Conservation (phyloP, 345 rosid species). For the Populus euphratica region DNA sequence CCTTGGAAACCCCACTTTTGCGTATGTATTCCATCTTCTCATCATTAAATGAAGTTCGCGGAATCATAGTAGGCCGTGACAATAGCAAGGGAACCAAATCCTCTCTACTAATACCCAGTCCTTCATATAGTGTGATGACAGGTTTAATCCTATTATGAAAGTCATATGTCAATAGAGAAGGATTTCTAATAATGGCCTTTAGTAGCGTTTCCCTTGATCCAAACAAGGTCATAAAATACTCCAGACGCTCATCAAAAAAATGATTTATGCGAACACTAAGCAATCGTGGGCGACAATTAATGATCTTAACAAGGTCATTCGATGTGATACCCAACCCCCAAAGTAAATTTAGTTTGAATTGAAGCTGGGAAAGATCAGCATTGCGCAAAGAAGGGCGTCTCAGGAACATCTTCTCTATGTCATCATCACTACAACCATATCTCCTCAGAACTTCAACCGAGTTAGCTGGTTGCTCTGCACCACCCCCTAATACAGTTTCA, state of each 20-base stretch:
- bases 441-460: constrained; percentile 40
- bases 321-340: constrained; percentile 51
- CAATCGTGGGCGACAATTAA: constrained; percentile 72
- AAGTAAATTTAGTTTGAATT: constrained; percentile 51
- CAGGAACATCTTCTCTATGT: constrained; percentile 42
- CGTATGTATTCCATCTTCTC: constrained; percentile 62
- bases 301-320: constrained; percentile 70
- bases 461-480: constrained; percentile 18
- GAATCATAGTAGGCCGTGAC: constrained; percentile 66
- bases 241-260: constrained; percentile 62
- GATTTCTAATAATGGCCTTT: constrained; percentile 65
- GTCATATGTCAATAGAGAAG: constrained; percentile 71
- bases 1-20: constrained; percentile 47
- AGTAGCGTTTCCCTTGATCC: constrained; percentile 59
- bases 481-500: constrained; percentile 9
- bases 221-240: constrained; percentile 45
- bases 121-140: constrained; percentile 48
- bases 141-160: constrained; percentile 55
- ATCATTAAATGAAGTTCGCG: constrained; percentile 53
- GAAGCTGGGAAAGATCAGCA: constrained; percentile 45
- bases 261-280: constrained; percentile 52
- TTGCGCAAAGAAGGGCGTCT: constrained; percentile 55
- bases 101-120: constrained; percentile 43
- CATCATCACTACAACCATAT: constrained; percentile 74
- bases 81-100: constrained; percentile 60